Percentiles rank a stretch among this genome's conserved stretches.
phyloP scores from a whole-genome alignment of 306 rosid genomes.

The Prinsepia uniflora region DNA sequence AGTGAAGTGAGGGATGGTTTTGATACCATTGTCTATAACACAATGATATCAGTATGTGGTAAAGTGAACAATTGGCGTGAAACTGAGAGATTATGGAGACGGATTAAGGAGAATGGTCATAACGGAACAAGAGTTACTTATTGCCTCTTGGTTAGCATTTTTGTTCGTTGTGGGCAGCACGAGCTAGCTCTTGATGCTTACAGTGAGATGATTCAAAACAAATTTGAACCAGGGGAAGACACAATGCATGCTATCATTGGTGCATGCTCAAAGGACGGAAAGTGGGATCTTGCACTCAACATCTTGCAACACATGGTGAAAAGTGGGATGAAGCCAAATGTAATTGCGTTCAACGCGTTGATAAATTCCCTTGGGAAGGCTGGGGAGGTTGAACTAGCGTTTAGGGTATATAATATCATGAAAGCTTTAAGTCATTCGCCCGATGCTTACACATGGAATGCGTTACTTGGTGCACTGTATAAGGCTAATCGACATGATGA shows the following conservation, averaged over 20 bases:
- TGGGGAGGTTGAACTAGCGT: slow-evolving; percentile 64
- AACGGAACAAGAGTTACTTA: slow-evolving; percentile 54
- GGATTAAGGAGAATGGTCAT: slow-evolving; percentile 54
- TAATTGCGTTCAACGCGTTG: slow-evolving; percentile 61
- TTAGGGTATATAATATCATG: slow-evolving; percentile 41
- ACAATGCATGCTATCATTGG: slow-evolving; percentile 61
- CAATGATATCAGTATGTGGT: slow-evolving; percentile 71
- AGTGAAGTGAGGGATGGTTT: slow-evolving; percentile 41
- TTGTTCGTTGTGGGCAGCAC: slow-evolving; percentile 52
- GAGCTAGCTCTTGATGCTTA: slow-evolving; percentile 79
- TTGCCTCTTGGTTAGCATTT: slow-evolving; percentile 58
- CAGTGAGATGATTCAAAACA: slow-evolving; percentile 61
- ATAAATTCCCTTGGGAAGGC: slow-evolving; percentile 76
- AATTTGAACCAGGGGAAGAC: slow-evolving; percentile 55
- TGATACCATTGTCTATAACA: slow-evolving; percentile 72
- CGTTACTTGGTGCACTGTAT: slow-evolving; percentile 57
- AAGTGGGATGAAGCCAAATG: slow-evolving; percentile 50
- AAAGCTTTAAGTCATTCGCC: slow-evolving; percentile 56
- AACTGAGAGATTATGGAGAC: slow-evolving; percentile 70
- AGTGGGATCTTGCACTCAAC: slow-evolving; percentile 57
- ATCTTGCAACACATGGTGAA: slow-evolving; percentile 60
- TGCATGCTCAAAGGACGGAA: slow-evolving; percentile 68
- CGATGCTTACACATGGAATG: slow-evolving; percentile 74
- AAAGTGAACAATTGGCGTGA: slow-evolving; percentile 64
- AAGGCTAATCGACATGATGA: slow-evolving; percentile 45